Conservation (phyloP, 2,329 filamentous ascomycete species). For the Scedosporium dehoogii region DNA sequence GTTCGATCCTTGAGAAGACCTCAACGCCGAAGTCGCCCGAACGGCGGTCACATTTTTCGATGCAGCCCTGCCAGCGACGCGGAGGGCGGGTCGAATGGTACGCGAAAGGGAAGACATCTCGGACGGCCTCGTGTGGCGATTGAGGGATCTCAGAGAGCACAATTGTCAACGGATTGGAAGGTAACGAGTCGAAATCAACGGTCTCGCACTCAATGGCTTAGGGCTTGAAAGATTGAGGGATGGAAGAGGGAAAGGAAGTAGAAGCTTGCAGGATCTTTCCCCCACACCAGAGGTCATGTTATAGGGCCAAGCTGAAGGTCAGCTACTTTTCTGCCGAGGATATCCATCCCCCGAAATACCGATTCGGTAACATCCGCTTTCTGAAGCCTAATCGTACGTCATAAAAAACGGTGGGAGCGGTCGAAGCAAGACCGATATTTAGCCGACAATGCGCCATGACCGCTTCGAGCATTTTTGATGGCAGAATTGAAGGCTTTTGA, state of each 20-base stretch:
- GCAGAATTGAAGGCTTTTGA: no score
- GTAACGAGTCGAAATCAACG: background rate
- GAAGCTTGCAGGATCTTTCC: background rate
- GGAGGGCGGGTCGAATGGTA: slow-evolving; percentile 7
- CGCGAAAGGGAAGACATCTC: slow-evolving; percentile 10
- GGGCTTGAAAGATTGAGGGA: background rate
- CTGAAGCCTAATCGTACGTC: background rate
- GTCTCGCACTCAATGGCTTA: background rate
- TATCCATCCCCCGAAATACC: slow-evolving; percentile 12
- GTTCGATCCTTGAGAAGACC: background rate
- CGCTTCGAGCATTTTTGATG: background rate
- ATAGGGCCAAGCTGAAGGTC: background rate
- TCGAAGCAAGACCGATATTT: background rate
- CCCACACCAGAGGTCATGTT: background rate
- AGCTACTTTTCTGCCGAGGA: slow-evolving; percentile 13
- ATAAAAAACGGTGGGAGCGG: background rate
- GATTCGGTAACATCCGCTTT: slow-evolving; percentile 1
- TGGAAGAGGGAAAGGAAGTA: background rate
- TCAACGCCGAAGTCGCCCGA: background rate
- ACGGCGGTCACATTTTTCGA: background rate
- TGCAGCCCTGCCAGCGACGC: background rate
- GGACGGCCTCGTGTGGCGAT: background rate
- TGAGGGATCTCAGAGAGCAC: background rate
- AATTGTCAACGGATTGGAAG: background rate
- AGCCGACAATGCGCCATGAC: background rate